Evolutionary conservation across 1,284 basidiomycete species (phyloP).

Genomic region (Rhodotorula sp.): DNA sequence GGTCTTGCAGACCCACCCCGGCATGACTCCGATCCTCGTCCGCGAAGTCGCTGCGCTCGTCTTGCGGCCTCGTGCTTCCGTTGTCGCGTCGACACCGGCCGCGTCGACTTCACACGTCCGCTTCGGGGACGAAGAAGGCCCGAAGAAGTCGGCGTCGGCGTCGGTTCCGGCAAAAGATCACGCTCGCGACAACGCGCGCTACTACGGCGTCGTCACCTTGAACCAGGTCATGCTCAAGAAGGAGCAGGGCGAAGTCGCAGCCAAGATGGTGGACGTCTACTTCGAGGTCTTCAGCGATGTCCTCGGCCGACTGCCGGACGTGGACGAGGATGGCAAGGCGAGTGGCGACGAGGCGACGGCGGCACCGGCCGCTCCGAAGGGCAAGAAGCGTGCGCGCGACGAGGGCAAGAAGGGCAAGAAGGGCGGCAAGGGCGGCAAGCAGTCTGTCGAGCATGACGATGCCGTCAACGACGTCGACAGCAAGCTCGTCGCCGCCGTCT

Average conservation of each 20-base stretch:
- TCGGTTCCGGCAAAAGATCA: constrained; percentile 49
- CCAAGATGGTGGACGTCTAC: constrained; percentile 82
- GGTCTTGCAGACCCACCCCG: constrained; percentile 83
- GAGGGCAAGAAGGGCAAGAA: constrained; percentile 36
- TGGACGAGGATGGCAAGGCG: constrained; percentile 47
- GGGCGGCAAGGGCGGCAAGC: constrained; percentile 40
- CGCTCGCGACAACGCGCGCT: constrained; percentile 66
- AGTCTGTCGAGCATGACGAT: constrained; percentile 50
- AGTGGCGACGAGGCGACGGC: constrained; percentile 49
- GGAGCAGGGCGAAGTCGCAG: constrained; percentile 70
- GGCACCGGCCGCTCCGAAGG: constrained; percentile 37
- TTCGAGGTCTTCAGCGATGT: constrained; percentile 93
- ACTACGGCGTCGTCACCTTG: constrained; percentile 88
- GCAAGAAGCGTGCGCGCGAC: constrained; percentile 43
- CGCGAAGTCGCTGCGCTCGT: constrained; percentile 81
- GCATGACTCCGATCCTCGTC: constrained; percentile 88
- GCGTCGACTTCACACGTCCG: constrained; percentile 51
- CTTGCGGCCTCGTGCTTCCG: constrained; percentile 57
- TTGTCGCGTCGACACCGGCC: constrained; percentile 50
- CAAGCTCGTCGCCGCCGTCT: constrained; percentile 81
- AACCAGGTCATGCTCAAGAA: constrained; percentile 83
- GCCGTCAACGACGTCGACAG: constrained; percentile 73
- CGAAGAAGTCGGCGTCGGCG: constrained; percentile 47
- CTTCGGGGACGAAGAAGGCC: constrained; percentile 40
- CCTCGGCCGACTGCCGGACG: constrained; percentile 59